Conservation (phyloP, 495 filamentous ascomycete species). For the Monascus purpureus region DNA sequence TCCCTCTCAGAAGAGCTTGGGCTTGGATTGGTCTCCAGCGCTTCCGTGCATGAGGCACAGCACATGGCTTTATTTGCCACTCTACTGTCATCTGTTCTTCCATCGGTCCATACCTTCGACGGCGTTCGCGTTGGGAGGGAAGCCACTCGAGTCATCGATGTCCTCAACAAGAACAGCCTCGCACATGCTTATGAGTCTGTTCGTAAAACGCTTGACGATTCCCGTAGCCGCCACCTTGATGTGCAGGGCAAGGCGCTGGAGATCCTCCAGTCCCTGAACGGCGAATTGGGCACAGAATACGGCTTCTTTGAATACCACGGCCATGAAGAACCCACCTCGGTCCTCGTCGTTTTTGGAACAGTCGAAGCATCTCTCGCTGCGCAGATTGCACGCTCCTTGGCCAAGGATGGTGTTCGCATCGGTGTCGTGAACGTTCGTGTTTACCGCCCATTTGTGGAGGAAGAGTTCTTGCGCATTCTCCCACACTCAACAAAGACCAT, state of each 20-base stretch:
- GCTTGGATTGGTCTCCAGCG: conserved; percentile 69
- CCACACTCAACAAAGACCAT: conserved; percentile 62
- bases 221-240: conserved; percentile 56
- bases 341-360: conserved; percentile 85
- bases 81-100: conserved; percentile 61
- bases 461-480: conserved; percentile 71
- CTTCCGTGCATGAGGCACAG: conserved; percentile 78
- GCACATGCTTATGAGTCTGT: conserved; percentile 57
- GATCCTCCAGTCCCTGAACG: conserved; percentile 71
- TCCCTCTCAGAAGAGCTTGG: conserved; percentile 84
- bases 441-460: conserved; percentile 88
- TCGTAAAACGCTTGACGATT: conserved; percentile 40
- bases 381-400: conserved; percentile 63
- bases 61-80: conserved; percentile 91
- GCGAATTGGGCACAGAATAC: conserved; percentile 86
- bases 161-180: conserved; percentile 59
- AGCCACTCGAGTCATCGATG: conserved; percentile 73
- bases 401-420: conserved; percentile 55
- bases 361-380: conserved; percentile 74
- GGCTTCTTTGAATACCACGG: conserved; percentile 87
- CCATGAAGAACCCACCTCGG: conserved; percentile 58
- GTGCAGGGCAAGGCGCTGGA: conserved; percentile 59
- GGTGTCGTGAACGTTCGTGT: conserved; percentile 85
- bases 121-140: conserved; percentile 77
- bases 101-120: conserved; percentile 85